Evolutionary conservation across 2,329 filamentous ascomycete species (phyloP).

Genomic region (Epichloe bromicola): DNA sequence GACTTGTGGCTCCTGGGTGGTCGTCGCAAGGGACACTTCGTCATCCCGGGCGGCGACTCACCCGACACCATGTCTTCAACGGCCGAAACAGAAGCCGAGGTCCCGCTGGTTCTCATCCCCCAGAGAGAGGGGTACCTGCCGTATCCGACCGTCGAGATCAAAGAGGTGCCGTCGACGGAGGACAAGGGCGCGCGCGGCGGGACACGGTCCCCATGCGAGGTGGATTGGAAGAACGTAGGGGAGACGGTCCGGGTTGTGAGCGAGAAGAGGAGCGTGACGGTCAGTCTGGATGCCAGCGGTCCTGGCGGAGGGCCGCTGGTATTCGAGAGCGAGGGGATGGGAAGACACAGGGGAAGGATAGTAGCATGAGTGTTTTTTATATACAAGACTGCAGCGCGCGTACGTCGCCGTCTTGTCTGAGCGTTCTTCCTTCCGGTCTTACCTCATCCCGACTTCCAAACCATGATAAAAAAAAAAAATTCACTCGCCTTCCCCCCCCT

Average conservation of each 20-base stretch:
- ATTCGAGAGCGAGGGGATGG: conserved; percentile 42
- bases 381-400: neutral
- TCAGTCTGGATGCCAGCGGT: conserved; percentile 57
- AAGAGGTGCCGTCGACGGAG: conserved; percentile 35
- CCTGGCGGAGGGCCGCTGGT: conserved; percentile 53
- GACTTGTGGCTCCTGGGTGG: conserved; percentile 82
- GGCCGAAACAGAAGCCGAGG: conserved; percentile 39
- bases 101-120: conserved; percentile 67
- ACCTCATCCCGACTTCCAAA: too few species aligned
- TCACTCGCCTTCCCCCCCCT: neutral
- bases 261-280: conserved; percentile 57
- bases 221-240: conserved; percentile 65
- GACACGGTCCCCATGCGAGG: conserved; percentile 45
- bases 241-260: conserved; percentile 65
- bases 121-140: conserved; percentile 66
- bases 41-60: conserved; percentile 31
- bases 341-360: conserved; percentile 20
- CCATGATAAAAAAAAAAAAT: neutral
- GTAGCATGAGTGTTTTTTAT: conserved; percentile 17
- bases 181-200: conserved; percentile 11
- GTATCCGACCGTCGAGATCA: conserved; percentile 67
- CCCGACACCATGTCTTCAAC: conserved; percentile 30
- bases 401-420: too few species aligned
- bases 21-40: conserved; percentile 65
- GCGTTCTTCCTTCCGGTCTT: too few species aligned